Percentiles rank a stretch among this genome's conserved stretches.
phyloP scores from a whole-genome alignment of 805 yeast genomes.

The Candida lessepsii region DNA sequence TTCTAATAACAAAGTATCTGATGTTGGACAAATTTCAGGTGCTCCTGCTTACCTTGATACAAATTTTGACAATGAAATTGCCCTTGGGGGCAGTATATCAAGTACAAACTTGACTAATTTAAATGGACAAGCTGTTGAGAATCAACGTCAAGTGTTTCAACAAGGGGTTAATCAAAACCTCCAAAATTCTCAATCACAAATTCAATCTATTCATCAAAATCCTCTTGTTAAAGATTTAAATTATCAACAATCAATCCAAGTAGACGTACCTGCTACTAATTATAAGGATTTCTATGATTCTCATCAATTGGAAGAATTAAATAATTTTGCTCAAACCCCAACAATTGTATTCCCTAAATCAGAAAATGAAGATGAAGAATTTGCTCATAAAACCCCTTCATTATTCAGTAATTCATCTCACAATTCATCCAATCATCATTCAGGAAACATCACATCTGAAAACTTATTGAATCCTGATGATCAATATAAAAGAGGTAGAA shows the following conservation, averaged over 20 bases:
- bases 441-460: constrained; percentile 5
- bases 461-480: constrained; percentile 33
- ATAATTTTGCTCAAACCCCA: constrained; percentile 15
- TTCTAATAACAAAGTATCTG: constrained; percentile 8
- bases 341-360: constrained; percentile 12
- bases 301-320: constrained; percentile 17
- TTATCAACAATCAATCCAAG: constrained; percentile 3
- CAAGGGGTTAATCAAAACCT: constrained; percentile 5
- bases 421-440: constrained; percentile 12
- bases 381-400: constrained; percentile 50
- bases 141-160: constrained; percentile 11
- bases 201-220: constrained; percentile 1
- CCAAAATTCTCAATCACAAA: not conserved
- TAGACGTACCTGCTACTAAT: not conserved
- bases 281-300: constrained; percentile 12
- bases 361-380: constrained; percentile 18
- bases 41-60: constrained; percentile 11
- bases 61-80: constrained; percentile 34
- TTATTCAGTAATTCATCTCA: constrained; percentile 50
- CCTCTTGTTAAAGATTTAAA: not conserved
- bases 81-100: constrained; percentile 39
- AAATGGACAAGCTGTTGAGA: constrained; percentile 6
- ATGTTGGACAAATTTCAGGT: constrained; percentile 10
- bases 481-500: constrained; percentile 43
- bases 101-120: constrained; percentile 28